These are phyloP conservation scores for Sphaerobolus stellatus DNA, from an alignment of 1,284 basidiomycete species.

Conservation along the genomic window DNA sequence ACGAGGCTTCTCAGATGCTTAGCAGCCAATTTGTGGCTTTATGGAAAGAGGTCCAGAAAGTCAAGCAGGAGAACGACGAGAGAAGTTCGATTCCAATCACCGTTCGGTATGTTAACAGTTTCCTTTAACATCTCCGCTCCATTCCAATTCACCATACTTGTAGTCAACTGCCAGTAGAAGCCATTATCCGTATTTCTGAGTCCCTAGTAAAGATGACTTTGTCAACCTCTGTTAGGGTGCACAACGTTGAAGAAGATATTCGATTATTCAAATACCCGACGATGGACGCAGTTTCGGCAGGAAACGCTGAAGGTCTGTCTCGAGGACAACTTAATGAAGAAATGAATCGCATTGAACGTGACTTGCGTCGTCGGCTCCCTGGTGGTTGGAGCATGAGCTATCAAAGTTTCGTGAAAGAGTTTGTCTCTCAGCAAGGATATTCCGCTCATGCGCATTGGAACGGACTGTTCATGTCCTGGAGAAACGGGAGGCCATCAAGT, in stretches of 20 bases:
- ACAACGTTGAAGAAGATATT: conserved; percentile 98
- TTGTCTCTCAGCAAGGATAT: conserved; percentile 90
- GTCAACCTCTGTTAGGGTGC: conserved; percentile 81
- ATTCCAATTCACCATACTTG: conserved; percentile 7
- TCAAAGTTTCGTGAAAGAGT: conserved; percentile 92
- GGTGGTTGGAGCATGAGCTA: conserved; percentile 98
- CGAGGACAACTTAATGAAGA: conserved; percentile 93
- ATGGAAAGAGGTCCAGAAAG: conserved; percentile 94
- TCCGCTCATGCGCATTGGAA: conserved; percentile 91
- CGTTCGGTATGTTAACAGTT: conserved; percentile 61
- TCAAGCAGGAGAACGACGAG: conserved; percentile 97
- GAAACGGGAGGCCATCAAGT: conserved; percentile 92
- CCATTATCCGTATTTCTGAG: conserved; percentile 98
- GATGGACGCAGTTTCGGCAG: conserved; percentile 97
- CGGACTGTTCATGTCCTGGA: conserved; percentile 90
- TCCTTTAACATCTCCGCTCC: too few relatives aligned
- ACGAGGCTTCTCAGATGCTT: conserved; percentile 94
- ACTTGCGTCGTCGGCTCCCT: conserved; percentile 84
- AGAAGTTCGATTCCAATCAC: conserved; percentile 98
- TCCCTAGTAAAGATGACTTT: conserved; percentile 94
- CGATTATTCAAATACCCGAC: conserved; percentile 98
- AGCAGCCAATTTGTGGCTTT: conserved; percentile 96
- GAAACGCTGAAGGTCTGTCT: conserved; percentile 89
- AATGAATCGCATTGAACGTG: conserved; percentile 90
- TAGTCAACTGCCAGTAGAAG: conserved; percentile 98